Conservation (phyloP, 2,329 filamentous ascomycete species). For the Clarireedia hainanense region DNA sequence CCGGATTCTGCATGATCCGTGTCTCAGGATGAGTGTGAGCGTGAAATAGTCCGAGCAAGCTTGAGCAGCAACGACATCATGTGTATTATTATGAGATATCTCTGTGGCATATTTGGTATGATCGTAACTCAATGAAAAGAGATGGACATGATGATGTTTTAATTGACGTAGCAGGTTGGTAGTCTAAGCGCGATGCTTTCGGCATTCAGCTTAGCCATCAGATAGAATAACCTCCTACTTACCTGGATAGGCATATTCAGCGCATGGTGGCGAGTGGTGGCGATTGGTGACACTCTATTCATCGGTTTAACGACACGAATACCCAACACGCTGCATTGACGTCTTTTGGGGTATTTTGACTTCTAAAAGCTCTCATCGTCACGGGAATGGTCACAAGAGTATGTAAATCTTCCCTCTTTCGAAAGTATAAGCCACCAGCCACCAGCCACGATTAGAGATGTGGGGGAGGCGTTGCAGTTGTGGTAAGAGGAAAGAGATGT, state of each 20-base stretch:
- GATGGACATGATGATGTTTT: not conserved
- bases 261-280: too few species aligned
- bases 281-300: too few species aligned
- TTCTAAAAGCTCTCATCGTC: too few species aligned
- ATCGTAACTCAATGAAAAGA: not conserved
- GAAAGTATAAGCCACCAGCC: too few species aligned
- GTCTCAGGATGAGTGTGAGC: slow-evolving; percentile 1
- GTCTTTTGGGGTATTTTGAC: too few species aligned
- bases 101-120: not conserved
- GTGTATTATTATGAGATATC: not conserved
- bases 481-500: too few species aligned
- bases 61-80: not conserved
- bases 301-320: not conserved
- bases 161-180: not conserved
- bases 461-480: too few species aligned
- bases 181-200: too few species aligned
- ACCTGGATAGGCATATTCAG: too few species aligned
- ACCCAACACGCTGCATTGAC: not conserved
- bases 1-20: slow-evolving; percentile 2
- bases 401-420: too few species aligned
- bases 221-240: not conserved
- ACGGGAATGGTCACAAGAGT: too few species aligned
- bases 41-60: not conserved
- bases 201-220: not conserved
- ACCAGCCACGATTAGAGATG: too few species aligned